Base-by-base conservation (phyloP, 495 filamentous ascomycete genomes). In the Sordaria brevicollis region DNA sequence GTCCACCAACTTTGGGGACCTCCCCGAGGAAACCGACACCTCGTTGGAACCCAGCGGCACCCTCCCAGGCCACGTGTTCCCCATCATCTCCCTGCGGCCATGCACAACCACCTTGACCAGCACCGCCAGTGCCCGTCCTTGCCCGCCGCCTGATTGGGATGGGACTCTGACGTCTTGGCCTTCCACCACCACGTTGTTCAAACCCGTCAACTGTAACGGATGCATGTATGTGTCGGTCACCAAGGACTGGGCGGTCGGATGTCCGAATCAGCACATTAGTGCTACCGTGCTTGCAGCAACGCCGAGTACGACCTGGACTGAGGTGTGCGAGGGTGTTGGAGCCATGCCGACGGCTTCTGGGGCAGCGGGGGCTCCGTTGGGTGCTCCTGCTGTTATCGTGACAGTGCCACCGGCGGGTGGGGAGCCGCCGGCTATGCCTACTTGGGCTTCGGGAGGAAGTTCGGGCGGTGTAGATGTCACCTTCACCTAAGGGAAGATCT, bases 161-260 rank as follows among this genome's bases (percentile, higher is more conserved):
- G 76, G 77, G 1, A 75, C 73, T 0, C 7, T 65, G 5, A 80
- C 75, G 0, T 21, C 72, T 35, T 79, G 75, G 36, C 74, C 77
- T n/a, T 74, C 73, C 1, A 80, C 79, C 10, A 76, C 72, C 5
- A 71, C 72, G 4, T 13, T 71, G 8, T 71, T 62, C 25, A 66
- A 68, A 36, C 67, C 69, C 15, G 66, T 81, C 21, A 66, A 81
- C 72, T 81, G 79, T 70, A 65, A 75, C 39, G 79, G 79, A 4
- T 81, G 79, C 68, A 41, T 71, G 13, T 54, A 71, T 35, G 29
- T 81, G 31, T 34, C 31, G 1, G 57, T 77, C 3, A 49, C 66
- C 31, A 65, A 70, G 5, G 67, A 73, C 19, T 43, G 68, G 4
- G 74, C 69, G 8, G 70, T 69, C 34, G 49, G 49, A 29, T 81